Conservation (phyloP, 495 filamentous ascomycete species). For the Lasiosphaeriaceae sp. region DNA sequence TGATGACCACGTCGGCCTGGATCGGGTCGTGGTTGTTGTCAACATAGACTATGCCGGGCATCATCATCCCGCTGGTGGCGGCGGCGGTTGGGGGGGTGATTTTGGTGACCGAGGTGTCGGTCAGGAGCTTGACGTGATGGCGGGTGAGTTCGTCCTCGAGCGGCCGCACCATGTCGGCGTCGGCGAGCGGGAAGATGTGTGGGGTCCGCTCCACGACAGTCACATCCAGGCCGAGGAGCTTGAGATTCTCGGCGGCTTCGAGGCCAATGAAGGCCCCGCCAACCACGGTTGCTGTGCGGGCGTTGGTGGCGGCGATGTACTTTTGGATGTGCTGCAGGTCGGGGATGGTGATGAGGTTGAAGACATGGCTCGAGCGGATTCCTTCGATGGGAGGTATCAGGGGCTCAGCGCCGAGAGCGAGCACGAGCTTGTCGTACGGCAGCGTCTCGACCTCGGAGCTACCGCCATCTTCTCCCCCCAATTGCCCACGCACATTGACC, state of each 20-base stretch:
- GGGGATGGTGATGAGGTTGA: constrained; percentile 26
- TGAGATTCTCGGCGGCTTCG: constrained; percentile 29
- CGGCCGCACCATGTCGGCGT: constrained; percentile 24
- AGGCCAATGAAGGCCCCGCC: constrained; percentile 34
- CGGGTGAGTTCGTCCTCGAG: constrained; percentile 23
- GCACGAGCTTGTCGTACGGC: constrained; percentile 28
- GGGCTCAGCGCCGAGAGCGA: constrained; percentile 23
- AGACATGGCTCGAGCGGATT: constrained; percentile 17
- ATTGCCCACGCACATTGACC: neutral
- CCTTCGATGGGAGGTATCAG: constrained; percentile 19
- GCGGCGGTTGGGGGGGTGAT: neutral
- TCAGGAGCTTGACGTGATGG: constrained; percentile 19
- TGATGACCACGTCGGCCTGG: constrained; percentile 19
- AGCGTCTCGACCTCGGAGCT: neutral
- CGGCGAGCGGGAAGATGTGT: constrained; percentile 27
- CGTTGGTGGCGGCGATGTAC: constrained; percentile 11
- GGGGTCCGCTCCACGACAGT: constrained; percentile 19
- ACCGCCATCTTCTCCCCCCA: too few species aligned
- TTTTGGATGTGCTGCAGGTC: constrained; percentile 19
- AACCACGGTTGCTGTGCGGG: constrained; percentile 20
- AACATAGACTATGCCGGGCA: neutral
- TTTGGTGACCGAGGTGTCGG: constrained; percentile 11
- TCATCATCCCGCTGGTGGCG: too few species aligned
- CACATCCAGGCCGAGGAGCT: constrained; percentile 18
- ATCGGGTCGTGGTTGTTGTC: constrained; percentile 7